Percentiles rank a stretch among this genome's conserved stretches.
These are phyloP conservation scores for Arabidopsis thaliana DNA, from an alignment of 345 rosid species.

Conservation along the genomic window DNA sequence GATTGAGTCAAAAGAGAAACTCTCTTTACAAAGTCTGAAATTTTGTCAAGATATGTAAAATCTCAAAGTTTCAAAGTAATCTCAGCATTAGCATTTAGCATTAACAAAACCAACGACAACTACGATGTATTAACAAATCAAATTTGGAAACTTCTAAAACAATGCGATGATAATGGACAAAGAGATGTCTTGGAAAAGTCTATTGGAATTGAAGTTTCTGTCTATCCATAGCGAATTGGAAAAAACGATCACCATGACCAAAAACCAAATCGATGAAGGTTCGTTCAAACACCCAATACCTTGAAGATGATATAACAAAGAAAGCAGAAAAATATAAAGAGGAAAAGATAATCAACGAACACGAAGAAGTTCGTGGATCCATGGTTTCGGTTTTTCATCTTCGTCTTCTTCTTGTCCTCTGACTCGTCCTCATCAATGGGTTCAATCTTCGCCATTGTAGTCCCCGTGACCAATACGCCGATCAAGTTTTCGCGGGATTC, in stretches of 20 bases:
- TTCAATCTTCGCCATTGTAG: conserved; percentile 34
- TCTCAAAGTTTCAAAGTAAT: neutral
- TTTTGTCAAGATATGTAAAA: neutral
- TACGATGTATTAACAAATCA: neutral
- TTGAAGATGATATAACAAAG: conserved; percentile 63
- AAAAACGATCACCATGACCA: conserved; percentile 48
- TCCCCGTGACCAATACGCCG: neutral
- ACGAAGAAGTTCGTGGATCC: conserved; percentile 71
- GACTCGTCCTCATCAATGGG: conserved; percentile 32
- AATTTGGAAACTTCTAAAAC: neutral
- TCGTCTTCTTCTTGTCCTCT: conserved; percentile 16
- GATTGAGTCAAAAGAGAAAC: neutral
- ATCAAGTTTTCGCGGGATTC: conserved; percentile 19
- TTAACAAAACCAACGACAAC: neutral
- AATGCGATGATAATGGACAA: conserved; percentile 39
- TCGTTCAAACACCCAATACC: conserved; percentile 53
- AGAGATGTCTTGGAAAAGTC: conserved; percentile 15
- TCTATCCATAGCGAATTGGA: neutral
- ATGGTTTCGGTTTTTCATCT: conserved; percentile 58
- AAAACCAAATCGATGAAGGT: conserved; percentile 30
- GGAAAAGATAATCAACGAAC: conserved; percentile 72
- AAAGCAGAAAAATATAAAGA: conserved; percentile 72
- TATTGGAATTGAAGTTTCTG: too few relatives aligned
- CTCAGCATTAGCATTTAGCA: neutral
- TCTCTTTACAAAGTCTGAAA: too few relatives aligned